Evolutionary conservation across 1,284 basidiomycete species (phyloP), one percentile per base, ranked within the genome.

Genomic region (Puccinia novopanici): DNA sequence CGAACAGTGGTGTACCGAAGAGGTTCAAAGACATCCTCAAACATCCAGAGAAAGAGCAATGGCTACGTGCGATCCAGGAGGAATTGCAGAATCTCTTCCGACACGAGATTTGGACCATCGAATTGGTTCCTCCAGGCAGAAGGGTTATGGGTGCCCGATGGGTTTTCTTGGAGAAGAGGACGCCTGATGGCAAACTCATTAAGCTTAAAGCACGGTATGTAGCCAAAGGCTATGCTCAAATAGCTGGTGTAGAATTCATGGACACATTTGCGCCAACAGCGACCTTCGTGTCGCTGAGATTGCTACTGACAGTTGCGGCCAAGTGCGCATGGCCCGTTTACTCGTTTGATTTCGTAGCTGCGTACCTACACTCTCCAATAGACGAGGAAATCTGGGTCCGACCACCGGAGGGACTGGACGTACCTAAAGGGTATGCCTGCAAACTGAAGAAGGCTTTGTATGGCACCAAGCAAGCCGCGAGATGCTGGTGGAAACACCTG

Each of bases 201-300:
- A 71, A 59, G 6, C 34, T 37, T 4, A 75, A 75, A 45, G 72
- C 72, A 2, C 54, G n/a, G 13, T 57, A 57, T 24, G 54, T 75
- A 40, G 72, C 72, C 15, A 55, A 59, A 59, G 72, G 72, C 1
- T 57, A 42, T n/a, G 22, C 72, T 0, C 72, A 75, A n/a, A n/a
- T 75, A 10, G 37, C 42, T 1, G 72, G 72, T 6, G 30, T 55
- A 5, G 72, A 61, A 12, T 75, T 75, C 24, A 0, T 30, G 17
- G 72, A 75, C 34, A 75, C 55, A 13, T 75, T 75, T 59, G 57
- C 74, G 15, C 74, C 74, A n/a, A 65, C 74, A 5, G 74, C 59
- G 27, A 75, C 59, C 2, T 75, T 75, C 30, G 40, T 61, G 22
- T 75, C 40, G 15, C 74, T 75, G 0, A 40, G 74, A 5, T n/a